Conservation (phyloP, 2,329 filamentous ascomycete species). For the Fusarium praegraminearum region DNA sequence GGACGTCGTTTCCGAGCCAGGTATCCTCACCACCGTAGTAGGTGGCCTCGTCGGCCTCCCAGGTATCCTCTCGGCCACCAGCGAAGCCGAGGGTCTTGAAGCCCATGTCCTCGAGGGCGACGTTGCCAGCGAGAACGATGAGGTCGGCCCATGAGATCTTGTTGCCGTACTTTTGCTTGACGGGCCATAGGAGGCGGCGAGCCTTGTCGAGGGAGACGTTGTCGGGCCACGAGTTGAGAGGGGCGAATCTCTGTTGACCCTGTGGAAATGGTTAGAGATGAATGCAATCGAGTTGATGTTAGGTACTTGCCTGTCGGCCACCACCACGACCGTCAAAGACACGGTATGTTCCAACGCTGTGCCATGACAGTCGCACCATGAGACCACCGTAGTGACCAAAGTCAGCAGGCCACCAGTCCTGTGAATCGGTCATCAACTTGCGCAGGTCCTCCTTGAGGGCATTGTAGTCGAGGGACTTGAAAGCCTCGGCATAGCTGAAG, state of each 20-base stretch:
- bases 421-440: constrained; percentile 79
- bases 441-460: constrained; percentile 79
- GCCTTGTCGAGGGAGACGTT: constrained; percentile 85
- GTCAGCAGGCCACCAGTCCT: constrained; percentile 86
- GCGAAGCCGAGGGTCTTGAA: constrained; percentile 80
- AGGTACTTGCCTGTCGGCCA: constrained; percentile 64
- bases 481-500: constrained; percentile 33
- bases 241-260: constrained; percentile 83
- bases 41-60: constrained; percentile 79
- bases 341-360: constrained; percentile 82
- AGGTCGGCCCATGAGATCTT: constrained; percentile 86
- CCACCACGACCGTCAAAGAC: constrained; percentile 80
- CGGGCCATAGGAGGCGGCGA: constrained; percentile 79
- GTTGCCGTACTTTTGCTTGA: constrained; percentile 87
- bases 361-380: constrained; percentile 85
- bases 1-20: constrained; percentile 80
- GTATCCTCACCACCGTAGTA: constrained; percentile 83
- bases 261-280: constrained; percentile 20
- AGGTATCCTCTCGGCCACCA: constrained; percentile 77
- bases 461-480: constrained; percentile 49
- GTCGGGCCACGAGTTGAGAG: constrained; percentile 86
- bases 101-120: constrained; percentile 82
- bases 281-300: background rate
- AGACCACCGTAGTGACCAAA: constrained; percentile 86
- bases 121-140: constrained; percentile 77